These are phyloP conservation scores for Phanerochaete sordida DNA, from an alignment of 768 basidiomycete genomes.

Conservation along the genomic window DNA sequence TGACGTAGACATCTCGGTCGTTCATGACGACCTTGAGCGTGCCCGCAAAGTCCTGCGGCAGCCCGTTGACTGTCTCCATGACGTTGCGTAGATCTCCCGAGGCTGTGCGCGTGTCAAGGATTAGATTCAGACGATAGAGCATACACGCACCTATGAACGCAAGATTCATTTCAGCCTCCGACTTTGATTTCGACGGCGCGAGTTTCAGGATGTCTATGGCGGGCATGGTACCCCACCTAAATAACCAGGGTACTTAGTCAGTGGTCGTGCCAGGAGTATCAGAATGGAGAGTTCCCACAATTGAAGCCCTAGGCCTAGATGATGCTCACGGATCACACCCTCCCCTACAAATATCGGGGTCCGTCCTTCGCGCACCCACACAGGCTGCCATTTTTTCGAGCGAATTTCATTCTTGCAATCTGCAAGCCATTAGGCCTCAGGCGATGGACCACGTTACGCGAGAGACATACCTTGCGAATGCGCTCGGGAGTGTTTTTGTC, in stretches of 20 bases:
- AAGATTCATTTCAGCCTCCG: no score
- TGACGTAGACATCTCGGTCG: no score
- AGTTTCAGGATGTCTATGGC: conserved; percentile 30
- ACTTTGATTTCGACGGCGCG: conserved; percentile 20
- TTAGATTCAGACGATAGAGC: no score
- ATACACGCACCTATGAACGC: no score
- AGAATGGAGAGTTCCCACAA: background rate
- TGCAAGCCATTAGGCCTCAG: background rate
- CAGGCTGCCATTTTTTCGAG: background rate
- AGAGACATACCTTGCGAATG: background rate
- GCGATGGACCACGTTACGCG: background rate
- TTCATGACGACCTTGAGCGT: no score
- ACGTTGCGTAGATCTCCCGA: no score
- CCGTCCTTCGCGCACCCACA: background rate
- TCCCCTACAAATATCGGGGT: background rate
- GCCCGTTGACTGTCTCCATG: no score
- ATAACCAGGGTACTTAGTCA: background rate
- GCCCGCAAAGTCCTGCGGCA: no score
- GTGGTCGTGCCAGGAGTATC: background rate
- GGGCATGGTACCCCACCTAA: conserved; percentile 30
- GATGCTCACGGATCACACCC: background rate
- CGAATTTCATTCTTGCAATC: background rate
- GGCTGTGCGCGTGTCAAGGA: no score
- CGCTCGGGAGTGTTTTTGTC: background rate
- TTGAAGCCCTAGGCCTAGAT: background rate